These are phyloP conservation scores for Spongispora temasekensis DNA, from an alignment of 1,284 basidiomycete species.

Conservation along the genomic window DNA sequence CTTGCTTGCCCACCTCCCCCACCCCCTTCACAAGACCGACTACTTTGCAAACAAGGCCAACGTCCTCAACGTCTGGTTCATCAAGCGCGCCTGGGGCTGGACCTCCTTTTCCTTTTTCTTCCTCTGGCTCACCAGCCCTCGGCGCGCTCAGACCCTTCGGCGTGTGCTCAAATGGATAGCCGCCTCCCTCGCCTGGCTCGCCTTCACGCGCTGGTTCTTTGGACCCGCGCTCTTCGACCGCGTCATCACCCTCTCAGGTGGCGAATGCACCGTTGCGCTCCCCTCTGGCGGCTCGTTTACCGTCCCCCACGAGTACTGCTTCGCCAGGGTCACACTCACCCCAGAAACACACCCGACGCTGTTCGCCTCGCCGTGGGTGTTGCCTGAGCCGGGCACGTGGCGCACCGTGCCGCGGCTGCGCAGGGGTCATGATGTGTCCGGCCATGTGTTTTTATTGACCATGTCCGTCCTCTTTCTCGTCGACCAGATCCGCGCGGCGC, in stretches of 20 bases:
- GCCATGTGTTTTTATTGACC: conserved; percentile 91
- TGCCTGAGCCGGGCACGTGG: conserved; percentile 45
- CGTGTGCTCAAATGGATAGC: conserved; percentile 57
- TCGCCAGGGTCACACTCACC: conserved; percentile 50
- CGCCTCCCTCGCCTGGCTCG: conserved; percentile 71
- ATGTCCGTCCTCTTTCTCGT: conserved; percentile 81
- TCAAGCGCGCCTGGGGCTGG: conserved; percentile 94
- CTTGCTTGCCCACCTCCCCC: conserved; percentile 62
- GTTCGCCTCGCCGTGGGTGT: conserved; percentile 49
- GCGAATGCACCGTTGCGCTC: conserved; percentile 72
- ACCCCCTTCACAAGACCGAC: conserved; percentile 63
- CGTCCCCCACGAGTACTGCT: conserved; percentile 65
- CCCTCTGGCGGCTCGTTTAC: conserved; percentile 55
- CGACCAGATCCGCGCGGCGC: conserved; percentile 59
- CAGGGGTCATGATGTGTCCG: conserved; percentile 91
- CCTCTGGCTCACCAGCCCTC: conserved; percentile 56
- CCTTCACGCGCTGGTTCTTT: conserved; percentile 90
- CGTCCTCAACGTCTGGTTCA: conserved; percentile 81
- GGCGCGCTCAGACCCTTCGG: conserved; percentile 44
- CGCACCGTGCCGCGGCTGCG: conserved; percentile 56
- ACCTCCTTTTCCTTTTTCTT: conserved; percentile 70
- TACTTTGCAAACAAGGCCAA: conserved; percentile 87
- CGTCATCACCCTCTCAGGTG: conserved; percentile 75
- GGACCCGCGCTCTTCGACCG: conserved; percentile 84
- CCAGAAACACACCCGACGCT: conserved; percentile 64